These are phyloP conservation scores for Protostelium mycophagum DNA, from an alignment of 78 protist genomes.

Conservation along the genomic window DNA sequence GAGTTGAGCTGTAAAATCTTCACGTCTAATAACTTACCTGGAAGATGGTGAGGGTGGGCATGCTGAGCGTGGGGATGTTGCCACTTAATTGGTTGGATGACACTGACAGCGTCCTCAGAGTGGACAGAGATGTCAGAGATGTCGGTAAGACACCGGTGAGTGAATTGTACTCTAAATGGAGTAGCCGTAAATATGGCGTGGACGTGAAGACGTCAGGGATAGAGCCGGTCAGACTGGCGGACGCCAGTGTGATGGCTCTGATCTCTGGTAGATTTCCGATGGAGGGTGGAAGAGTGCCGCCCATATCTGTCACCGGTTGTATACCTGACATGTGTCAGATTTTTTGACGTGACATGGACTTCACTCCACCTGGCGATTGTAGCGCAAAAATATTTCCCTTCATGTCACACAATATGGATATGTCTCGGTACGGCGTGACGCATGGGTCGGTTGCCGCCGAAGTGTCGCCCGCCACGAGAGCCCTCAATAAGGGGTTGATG, in stretches of 20 bases:
- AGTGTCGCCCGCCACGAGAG: neutral
- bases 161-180: neutral
- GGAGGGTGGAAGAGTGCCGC: neutral
- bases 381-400: neutral
- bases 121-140: neutral
- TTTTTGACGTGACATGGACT: neutral
- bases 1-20: neutral
- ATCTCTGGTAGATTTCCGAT: neutral
- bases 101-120: neutral
- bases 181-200: neutral
- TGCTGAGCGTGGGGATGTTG: neutral
- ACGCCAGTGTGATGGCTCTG: neutral
- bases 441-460: neutral
- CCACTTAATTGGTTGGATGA: neutral
- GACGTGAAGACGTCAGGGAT: neutral
- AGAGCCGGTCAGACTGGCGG: neutral
- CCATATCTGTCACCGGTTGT: neutral
- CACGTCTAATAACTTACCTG: neutral
- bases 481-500: neutral
- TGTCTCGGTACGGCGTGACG: neutral
- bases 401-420: neutral
- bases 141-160: neutral
- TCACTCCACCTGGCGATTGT: neutral
- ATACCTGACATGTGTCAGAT: neutral
- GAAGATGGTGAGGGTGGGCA: neutral